phyloP scores from a whole-genome alignment of 805 yeast species.

The Ogataea polymorpha region DNA sequence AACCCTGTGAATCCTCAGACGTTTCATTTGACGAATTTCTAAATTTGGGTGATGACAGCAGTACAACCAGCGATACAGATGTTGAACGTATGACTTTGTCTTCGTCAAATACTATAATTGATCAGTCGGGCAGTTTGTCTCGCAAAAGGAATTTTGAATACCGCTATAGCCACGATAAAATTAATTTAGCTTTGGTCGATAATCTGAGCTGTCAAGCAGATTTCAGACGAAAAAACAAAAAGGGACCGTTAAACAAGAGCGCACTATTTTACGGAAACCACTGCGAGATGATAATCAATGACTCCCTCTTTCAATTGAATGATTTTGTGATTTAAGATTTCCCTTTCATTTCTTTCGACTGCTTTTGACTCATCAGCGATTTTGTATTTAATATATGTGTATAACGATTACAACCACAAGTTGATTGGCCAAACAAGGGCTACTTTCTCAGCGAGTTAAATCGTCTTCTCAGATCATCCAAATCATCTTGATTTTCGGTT shows the following conservation, averaged over 20 bases:
- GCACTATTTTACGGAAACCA: conserved; percentile 32
- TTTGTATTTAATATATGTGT: neutral
- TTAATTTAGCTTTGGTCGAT: conserved; percentile 28
- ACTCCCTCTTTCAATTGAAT: conserved; percentile 20
- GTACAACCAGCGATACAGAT: neutral
- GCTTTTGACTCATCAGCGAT: neutral
- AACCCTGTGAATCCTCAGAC: conserved; percentile 2
- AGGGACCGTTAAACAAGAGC: conserved; percentile 30
- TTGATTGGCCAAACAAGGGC: no score
- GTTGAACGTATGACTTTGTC: neutral
- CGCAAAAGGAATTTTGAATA: conserved; percentile 23
- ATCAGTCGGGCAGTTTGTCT: conserved; percentile 1
- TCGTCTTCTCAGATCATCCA: conserved; percentile 31
- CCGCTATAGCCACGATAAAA: conserved; percentile 27
- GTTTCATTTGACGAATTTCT: conserved; percentile 22
- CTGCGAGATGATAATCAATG: conserved; percentile 30
- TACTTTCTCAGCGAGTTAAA: conserved; percentile 45
- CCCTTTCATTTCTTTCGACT: neutral
- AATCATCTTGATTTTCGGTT: conserved; percentile 12
- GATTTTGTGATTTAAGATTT: conserved; percentile 23
- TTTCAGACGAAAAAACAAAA: conserved; percentile 6
- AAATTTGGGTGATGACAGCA: conserved; percentile 18
- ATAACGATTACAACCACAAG: no score
- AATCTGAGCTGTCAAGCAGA: conserved; percentile 5
- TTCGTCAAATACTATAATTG: conserved; percentile 2